phyloP scores from a whole-genome alignment of 768 basidiomycete genomes.

The Lanmaoa pseudosensibilis region DNA sequence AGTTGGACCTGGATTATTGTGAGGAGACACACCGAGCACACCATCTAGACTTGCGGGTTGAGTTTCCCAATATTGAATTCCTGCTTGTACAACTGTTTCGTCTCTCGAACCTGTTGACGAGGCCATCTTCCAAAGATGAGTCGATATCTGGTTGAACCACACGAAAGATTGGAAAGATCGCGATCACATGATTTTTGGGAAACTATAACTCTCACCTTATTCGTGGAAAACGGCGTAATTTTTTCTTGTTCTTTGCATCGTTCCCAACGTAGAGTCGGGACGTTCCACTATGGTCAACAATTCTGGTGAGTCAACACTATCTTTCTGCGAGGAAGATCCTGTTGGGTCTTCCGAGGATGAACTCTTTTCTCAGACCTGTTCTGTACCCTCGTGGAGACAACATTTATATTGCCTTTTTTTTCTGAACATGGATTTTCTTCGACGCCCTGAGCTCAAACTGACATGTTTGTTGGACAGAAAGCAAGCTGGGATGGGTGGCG shows the following conservation, averaged over 20 bases:
- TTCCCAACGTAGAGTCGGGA: not conserved
- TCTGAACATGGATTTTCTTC: constrained; percentile 13
- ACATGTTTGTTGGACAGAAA: constrained; percentile 8
- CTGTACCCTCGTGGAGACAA: constrained; percentile 31
- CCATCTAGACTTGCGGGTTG: constrained; percentile 85
- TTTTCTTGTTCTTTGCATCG: not conserved
- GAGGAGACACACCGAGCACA: constrained; percentile 62
- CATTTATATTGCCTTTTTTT: constrained; percentile 21
- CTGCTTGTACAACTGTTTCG: constrained; percentile 64
- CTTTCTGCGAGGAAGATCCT: not conserved
- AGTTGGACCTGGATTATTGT: constrained; percentile 9
- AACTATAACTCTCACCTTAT: no score
- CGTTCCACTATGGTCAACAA: no score
- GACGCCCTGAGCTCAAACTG: not conserved
- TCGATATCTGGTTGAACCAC: no score
- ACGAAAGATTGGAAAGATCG: no score
- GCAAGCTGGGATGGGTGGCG: no score
- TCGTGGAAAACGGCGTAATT: no score
- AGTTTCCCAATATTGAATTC: constrained; percentile 83
- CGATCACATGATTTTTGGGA: no score
- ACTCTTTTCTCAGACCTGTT: constrained; percentile 31
- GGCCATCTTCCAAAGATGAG: not conserved
- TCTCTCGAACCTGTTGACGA: constrained; percentile 24
- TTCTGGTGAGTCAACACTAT: constrained; percentile 12
- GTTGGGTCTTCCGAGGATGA: constrained; percentile 19